phyloP scores from a whole-genome alignment of 2,329 filamentous ascomycete genomes.

The Aciculosporium take region DNA sequence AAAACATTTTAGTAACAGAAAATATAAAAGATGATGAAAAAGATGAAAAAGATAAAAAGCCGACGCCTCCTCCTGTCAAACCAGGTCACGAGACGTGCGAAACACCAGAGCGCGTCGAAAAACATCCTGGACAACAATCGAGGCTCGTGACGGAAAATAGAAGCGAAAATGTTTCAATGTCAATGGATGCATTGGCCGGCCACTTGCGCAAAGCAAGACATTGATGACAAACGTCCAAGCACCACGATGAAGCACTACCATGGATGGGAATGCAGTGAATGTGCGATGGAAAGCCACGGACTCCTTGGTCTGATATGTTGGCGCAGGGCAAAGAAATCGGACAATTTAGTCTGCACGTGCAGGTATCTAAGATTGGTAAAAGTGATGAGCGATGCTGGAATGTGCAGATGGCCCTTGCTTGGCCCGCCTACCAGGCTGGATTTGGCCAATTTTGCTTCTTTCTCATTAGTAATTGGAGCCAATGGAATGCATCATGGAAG shows the following conservation, averaged over 20 bases:
- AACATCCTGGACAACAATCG: neutral
- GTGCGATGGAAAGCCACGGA: too few relatives aligned
- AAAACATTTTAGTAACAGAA: neutral
- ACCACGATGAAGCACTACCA: neutral
- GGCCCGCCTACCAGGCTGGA: neutral
- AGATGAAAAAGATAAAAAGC: neutral
- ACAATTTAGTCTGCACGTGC: neutral
- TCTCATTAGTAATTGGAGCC: too few relatives aligned
- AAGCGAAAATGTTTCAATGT: neutral
- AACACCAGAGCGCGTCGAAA: too few relatives aligned
- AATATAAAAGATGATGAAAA: neutral
- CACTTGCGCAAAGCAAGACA: neutral
- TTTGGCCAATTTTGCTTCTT: too few relatives aligned
- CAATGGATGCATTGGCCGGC: neutral
- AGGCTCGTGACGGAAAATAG: neutral
- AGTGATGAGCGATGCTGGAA: neutral
- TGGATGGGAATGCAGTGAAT: neutral
- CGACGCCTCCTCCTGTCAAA: neutral
- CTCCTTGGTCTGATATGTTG: too few relatives aligned
- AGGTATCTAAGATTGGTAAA: neutral
- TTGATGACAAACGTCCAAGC: neutral
- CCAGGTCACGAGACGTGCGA: neutral
- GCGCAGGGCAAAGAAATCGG: too few relatives aligned
- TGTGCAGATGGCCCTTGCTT: neutral
- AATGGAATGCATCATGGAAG: too few relatives aligned